Conservation (phyloP, 2,329 filamentous ascomycete species). For the Penicillium sp. region DNA sequence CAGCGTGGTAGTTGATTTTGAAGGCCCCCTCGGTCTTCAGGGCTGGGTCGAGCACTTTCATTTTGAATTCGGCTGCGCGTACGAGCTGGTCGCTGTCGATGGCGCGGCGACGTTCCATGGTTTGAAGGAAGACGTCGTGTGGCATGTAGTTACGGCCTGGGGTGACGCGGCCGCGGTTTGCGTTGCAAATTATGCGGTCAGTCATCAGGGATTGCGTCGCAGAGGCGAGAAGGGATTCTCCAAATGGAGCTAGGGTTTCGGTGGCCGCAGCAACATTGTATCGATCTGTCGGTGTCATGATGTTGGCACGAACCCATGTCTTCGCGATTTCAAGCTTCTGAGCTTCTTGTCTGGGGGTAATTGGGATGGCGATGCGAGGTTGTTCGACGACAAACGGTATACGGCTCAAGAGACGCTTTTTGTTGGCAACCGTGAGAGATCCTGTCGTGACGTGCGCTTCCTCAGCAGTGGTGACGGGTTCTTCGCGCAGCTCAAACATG, state of each 20-base stretch:
- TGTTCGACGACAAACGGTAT: conserved; percentile 35
- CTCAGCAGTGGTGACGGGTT: conserved; percentile 31
- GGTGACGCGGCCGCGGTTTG: conserved; percentile 39
- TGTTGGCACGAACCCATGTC: conserved; percentile 51
- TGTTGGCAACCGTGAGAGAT: conserved; percentile 33
- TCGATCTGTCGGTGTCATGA: conserved; percentile 43
- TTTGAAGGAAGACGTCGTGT: conserved; percentile 41
- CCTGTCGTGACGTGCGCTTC: conserved; percentile 36
- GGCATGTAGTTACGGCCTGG: conserved; percentile 48
- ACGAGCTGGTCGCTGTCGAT: conserved; percentile 43
- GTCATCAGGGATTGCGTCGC: conserved; percentile 43
- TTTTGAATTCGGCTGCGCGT: conserved; percentile 45
- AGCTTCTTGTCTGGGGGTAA: conserved; percentile 18
- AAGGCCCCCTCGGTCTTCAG: conserved; percentile 34
- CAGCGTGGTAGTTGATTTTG: conserved; percentile 36
- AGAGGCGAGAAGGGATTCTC: conserved; percentile 36
- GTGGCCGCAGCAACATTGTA: conserved; percentile 42
- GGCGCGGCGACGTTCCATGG: conserved; percentile 41
- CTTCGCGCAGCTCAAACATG: conserved; percentile 43
- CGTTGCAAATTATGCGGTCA: conserved; percentile 40
- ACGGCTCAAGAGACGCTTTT: conserved; percentile 34
- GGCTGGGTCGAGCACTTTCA: conserved; percentile 39
- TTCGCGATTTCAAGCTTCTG: conserved; percentile 40
- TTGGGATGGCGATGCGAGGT: conserved; percentile 1
- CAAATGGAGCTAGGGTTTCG: conserved; percentile 32